Evolutionary conservation across 108 stramenopile species (phyloP), one percentile per base, ranked within the genome.

Genomic region (Parietichytrium sp.): DNA sequence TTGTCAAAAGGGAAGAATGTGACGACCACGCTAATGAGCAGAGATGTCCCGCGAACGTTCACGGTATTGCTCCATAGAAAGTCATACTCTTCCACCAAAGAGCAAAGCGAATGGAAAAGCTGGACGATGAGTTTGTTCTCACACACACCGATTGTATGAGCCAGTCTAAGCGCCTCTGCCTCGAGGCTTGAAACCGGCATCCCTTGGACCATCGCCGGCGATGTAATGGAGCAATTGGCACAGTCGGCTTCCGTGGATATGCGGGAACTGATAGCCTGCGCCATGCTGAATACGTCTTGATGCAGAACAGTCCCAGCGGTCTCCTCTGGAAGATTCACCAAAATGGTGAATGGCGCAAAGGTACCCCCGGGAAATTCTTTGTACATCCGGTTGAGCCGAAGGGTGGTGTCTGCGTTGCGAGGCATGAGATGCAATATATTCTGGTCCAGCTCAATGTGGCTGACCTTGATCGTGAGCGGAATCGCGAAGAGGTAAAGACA

Each of bases 1-100:
- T 33, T n/a, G 33, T 72, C 61, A n/a, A 72, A 72, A 72, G 61
- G 61, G 33, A 72, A 72, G 20, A 72, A 72, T 6, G 61, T 33
- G n/a, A 72, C 61, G 13, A 45, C 42, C 3, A 72, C 45, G 33
- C 45, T 42, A 42, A 72, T 72, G 42, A 72, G 61, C 33, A 72
- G 29, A 6, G 61, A 33, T 16, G 36, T 42, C 20, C 42, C 38
- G 8, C 10, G n/a, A 8, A 42, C 3, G 33, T 72, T 72, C 16
- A 72, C 61, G 38, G 61, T 42, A 23, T 16, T 25, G 6, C 38
- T 45, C 61, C 61, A 72, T 25, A 72, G 61, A 72, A 45, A 72
- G 1, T 33, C 33, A 45, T 72, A 72, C 61, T 72, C 61, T 20
- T n/a, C 61, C 10, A 42, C 61, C 38, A 13, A 42, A 6, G 20